These are phyloP conservation scores for Raffaelea albimanens DNA, from an alignment of 2,329 filamentous ascomycete species.

Conservation along the genomic window DNA sequence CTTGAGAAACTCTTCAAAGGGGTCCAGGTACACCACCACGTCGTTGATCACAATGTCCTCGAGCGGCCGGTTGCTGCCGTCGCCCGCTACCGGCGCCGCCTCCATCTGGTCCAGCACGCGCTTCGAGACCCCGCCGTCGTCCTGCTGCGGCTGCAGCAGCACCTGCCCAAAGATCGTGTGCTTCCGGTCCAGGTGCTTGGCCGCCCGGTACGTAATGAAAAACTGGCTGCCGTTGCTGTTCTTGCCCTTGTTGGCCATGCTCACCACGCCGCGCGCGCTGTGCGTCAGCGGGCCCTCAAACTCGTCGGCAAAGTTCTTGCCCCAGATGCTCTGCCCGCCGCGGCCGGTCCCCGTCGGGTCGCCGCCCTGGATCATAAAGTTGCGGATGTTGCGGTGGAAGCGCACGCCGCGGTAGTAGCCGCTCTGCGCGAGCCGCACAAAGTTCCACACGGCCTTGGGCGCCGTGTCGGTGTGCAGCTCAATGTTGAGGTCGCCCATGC, in stretches of 20 bases:
- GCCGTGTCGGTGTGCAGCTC: slow-evolving; percentile 87
- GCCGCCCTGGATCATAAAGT: slow-evolving; percentile 97
- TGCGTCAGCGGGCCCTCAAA: slow-evolving; percentile 86
- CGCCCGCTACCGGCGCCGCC: slow-evolving; percentile 64
- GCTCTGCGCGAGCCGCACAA: slow-evolving; percentile 75
- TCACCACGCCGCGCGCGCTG: slow-evolving; percentile 66
- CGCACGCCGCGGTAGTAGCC: slow-evolving; percentile 79
- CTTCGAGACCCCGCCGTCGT: slow-evolving; percentile 43
- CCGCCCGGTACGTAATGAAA: slow-evolving; percentile 82
- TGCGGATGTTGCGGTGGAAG: slow-evolving; percentile 90
- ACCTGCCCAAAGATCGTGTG: slow-evolving; percentile 94
- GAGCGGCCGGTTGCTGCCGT: slow-evolving; percentile 65
- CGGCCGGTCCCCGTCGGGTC: slow-evolving; percentile 88
- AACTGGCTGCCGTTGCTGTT: slow-evolving; percentile 94
- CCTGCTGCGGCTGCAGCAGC: slow-evolving; percentile 55
- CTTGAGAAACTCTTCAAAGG: slow-evolving; percentile 86
- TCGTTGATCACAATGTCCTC: slow-evolving; percentile 75
- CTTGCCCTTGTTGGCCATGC: slow-evolving; percentile 98
- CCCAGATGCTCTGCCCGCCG: slow-evolving; percentile 87
- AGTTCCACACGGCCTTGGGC: slow-evolving; percentile 95
- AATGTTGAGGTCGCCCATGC: slow-evolving; percentile 72
- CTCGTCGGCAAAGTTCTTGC: slow-evolving; percentile 88
- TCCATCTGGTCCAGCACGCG: slow-evolving; percentile 65
- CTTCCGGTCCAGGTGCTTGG: slow-evolving; percentile 82
- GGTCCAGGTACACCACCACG: slow-evolving; percentile 80